Conservation (phyloP, 768 basidiomycete species). For the Punctularia strigosozonata region DNA sequence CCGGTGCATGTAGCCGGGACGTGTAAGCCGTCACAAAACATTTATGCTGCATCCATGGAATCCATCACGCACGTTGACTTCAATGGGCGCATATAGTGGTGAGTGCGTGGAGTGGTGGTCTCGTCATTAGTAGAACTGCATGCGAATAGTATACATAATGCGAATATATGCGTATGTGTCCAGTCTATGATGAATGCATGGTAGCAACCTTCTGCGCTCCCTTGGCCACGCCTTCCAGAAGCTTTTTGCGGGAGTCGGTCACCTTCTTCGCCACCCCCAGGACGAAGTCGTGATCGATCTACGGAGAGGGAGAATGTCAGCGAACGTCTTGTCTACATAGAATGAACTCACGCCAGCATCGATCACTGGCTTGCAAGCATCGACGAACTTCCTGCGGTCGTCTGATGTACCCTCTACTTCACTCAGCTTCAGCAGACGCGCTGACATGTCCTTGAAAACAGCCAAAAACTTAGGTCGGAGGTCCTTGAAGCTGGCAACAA, state of each 20-base stretch:
- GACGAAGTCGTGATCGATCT: slow-evolving; percentile 60
- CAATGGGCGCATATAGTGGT: background rate
- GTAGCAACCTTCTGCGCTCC: slow-evolving; percentile 47
- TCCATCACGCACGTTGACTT: background rate
- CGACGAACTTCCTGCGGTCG: slow-evolving; percentile 37
- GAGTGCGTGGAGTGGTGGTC: too few relatives aligned
- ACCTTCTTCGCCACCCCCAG: slow-evolving; percentile 50
- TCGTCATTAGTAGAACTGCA: too few relatives aligned
- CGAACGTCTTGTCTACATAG: too few relatives aligned
- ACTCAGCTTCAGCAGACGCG: slow-evolving; percentile 32
- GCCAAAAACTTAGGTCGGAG: slow-evolving; percentile 41
- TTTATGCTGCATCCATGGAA: background rate
- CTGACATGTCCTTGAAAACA: slow-evolving; percentile 47
- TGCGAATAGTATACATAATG: too few relatives aligned
- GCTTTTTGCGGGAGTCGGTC: slow-evolving; percentile 59
- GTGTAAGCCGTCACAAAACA: background rate
- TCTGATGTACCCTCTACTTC: slow-evolving; percentile 44
- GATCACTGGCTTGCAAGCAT: slow-evolving; percentile 35
- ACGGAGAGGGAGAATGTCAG: slow-evolving; percentile 7
- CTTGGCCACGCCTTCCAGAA: slow-evolving; percentile 60
- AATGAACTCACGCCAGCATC: too few relatives aligned
- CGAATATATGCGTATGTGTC: too few relatives aligned
- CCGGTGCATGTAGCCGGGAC: background rate
- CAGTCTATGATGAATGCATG: slow-evolving; percentile 19
- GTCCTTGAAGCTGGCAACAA: slow-evolving; percentile 54